Evolutionary conservation across 495 filamentous ascomycete species (phyloP).

Genomic region (Lasiosphaeriaceae sp.): DNA sequence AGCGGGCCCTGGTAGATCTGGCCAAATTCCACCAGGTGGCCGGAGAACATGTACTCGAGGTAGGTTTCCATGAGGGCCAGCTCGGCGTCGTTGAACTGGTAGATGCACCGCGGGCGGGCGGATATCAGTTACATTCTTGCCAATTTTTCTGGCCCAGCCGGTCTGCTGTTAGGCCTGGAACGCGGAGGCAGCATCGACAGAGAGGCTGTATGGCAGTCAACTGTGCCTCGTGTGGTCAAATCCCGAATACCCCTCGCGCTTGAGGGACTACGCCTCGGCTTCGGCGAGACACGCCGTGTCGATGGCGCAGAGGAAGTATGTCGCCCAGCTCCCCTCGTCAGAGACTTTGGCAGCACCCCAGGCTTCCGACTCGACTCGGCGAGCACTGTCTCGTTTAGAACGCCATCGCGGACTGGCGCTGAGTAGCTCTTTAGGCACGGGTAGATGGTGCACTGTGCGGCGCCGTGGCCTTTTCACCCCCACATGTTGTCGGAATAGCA

Average conservation of each 20-base stretch:
- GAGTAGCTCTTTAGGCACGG: slow-evolving; percentile 14
- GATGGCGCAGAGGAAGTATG: no score
- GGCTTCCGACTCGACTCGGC: background rate
- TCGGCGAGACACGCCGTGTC: no score
- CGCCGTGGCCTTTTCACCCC: slow-evolving; percentile 9
- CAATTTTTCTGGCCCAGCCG: no score
- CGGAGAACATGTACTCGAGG: background rate
- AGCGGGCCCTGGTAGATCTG: no score
- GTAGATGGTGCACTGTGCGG: slow-evolving; percentile 15
- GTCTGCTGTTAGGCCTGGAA: no score
- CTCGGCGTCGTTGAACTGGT: background rate
- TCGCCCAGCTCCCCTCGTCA: no score
- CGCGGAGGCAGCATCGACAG: no score
- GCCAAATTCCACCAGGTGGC: no score
- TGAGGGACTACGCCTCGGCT: no score
- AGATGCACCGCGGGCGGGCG: background rate
- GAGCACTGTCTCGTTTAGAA: background rate
- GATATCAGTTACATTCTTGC: background rate
- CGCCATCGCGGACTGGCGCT: slow-evolving; percentile 1
- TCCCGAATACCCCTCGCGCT: no score
- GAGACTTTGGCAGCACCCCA: background rate
- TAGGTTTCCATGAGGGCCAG: background rate
- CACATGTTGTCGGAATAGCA: background rate
- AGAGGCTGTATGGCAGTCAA: no score
- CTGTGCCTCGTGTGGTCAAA: no score